Conservation (phyloP, 352 stramenopile species). For the Pythium phragmiticola region DNA sequence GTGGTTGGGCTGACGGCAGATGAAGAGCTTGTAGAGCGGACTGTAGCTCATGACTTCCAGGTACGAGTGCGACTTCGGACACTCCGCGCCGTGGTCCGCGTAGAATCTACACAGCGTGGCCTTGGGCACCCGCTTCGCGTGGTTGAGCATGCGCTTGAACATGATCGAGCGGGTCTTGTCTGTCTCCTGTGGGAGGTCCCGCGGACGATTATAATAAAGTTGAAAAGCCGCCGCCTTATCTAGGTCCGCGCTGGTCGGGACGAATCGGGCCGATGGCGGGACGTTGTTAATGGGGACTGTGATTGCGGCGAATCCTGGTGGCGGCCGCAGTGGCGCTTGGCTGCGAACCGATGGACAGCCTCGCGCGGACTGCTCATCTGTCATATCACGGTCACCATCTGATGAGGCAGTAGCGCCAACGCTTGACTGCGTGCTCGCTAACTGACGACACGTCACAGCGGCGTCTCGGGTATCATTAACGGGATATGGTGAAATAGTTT, state of each 20-base stretch:
- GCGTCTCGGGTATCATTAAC: no score
- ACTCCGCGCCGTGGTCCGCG: not conserved
- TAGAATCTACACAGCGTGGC: not conserved
- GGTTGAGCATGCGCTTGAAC: not conserved
- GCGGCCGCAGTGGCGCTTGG: not conserved
- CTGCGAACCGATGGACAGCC: no score
- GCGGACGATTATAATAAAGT: not conserved
- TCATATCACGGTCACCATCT: no score
- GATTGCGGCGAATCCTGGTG: not conserved
- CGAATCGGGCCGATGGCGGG: not conserved
- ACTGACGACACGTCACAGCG: no score
- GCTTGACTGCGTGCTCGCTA: no score
- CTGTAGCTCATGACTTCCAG: slow-evolving; percentile 53
- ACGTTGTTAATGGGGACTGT: not conserved
- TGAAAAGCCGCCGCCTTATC: not conserved
- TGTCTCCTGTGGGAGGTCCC: not conserved
- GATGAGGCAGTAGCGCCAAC: no score
- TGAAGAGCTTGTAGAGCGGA: slow-evolving; percentile 44
- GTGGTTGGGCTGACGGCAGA: slow-evolving; percentile 37
- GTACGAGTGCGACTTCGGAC: slow-evolving; percentile 34
- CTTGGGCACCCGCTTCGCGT: not conserved
- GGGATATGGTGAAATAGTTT: no score
- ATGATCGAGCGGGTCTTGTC: not conserved
- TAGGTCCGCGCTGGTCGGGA: not conserved
- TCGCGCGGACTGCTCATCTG: no score